Base-by-base conservation (phyloP, 805 yeast species). In the Kuraishia ogatae region DNA sequence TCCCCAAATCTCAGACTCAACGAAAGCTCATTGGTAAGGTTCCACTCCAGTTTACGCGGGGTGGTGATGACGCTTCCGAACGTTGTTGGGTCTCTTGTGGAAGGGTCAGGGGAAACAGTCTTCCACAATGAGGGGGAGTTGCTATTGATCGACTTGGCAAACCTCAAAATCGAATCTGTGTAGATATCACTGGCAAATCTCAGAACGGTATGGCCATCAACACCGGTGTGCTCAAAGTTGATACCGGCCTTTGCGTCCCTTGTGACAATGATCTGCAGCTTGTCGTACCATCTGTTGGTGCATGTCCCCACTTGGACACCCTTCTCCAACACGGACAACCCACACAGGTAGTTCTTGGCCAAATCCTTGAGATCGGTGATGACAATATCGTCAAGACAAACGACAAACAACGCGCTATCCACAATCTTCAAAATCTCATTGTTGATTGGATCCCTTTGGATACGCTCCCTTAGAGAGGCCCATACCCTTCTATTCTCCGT, bases 221-320 rank as follows among this genome's bases (percentile, higher is more conserved):
- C 96, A 61, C 97, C 97, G 0, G 97, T 87, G 65, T 91, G 94
- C 65, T 91, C 97, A 66, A 91, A 91, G 68, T 92, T 91, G 60
- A 91, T 84, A 28, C 97, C 97, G 1, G 94, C 97, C 69, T 88
- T 87, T 23, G 96, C 96, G 68, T 91, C 89, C 66, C 84, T 82
- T 3, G 97, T 89, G 55, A 91, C 82, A 54, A 91, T 91, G 60
- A 91, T 78, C 69, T 91, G 97, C 59, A 91, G 71, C 71, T 91
- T 91, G 71, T 91, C 97, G 67, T 90, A 91, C 97, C 97, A 91
- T 67, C 97, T 76, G 70, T 91, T 91, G 39, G 96, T 87, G 71
- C 97, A 90, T 3, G 97, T 89, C 57, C 97, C 97, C 39, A 87
- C 85, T 71, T 91, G 97, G 52, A 90, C 84, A 62, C 97, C 97